Conservation (phyloP, 177 flowering plant species). For the Vitis hybrid region DNA sequence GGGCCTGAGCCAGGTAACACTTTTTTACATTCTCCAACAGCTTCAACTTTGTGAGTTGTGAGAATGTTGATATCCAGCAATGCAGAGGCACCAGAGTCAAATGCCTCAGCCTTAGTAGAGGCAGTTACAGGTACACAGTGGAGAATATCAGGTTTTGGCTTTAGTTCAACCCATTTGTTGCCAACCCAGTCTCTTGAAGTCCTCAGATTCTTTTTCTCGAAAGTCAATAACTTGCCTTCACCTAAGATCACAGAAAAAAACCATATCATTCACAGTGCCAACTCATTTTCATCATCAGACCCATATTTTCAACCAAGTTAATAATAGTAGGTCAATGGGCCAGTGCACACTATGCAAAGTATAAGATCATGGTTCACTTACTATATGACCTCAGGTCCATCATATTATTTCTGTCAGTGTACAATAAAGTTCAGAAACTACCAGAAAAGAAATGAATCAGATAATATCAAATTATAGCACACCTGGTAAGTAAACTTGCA, state of each 20-base stretch:
- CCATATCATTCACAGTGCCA: not conserved
- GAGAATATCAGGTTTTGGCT: conserved; percentile 50
- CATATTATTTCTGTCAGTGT: no score
- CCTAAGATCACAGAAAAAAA: conserved; percentile 37
- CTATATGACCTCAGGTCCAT: no score
- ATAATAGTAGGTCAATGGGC: not conserved
- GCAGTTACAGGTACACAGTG: conserved; percentile 30
- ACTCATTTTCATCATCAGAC: not conserved
- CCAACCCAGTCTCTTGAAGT: conserved; percentile 71
- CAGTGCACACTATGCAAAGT: not conserved
- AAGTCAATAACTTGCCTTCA: conserved; percentile 42
- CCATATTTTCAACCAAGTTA: no score
- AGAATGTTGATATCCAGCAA: conserved; percentile 17
- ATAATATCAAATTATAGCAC: conserved; percentile 16
- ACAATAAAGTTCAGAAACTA: not conserved
- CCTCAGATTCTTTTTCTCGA: conserved; percentile 42
- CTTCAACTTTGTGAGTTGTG: conserved; percentile 22
- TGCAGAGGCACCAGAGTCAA: not conserved
- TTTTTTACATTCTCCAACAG: conserved; percentile 27
- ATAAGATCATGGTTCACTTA: not conserved
- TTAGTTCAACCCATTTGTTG: conserved; percentile 58
- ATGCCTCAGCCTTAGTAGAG: conserved; percentile 16
- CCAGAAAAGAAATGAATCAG: not conserved
- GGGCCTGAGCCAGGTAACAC: not conserved
- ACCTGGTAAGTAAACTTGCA: conserved; percentile 77